Evolutionary conservation across 345 rosid genomes (phyloP).

Genomic region (Lagerstroemia speciosa): DNA sequence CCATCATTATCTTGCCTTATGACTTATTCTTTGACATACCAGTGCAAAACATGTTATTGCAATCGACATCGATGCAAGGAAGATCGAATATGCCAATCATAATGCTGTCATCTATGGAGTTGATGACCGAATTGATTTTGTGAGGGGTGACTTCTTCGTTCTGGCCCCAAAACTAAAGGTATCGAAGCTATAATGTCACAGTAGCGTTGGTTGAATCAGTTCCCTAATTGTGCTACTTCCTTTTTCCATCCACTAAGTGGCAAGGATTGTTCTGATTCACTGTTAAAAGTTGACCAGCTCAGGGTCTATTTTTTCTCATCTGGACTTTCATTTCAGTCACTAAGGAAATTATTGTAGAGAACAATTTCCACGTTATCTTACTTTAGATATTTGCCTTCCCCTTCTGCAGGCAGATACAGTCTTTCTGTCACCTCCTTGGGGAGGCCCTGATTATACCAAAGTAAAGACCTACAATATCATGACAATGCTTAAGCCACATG

Average conservation of each 20-base stretch:
- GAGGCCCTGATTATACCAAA: constrained; percentile 81
- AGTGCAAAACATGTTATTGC: constrained; percentile 73
- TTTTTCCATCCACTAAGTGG: neutral
- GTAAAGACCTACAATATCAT: constrained; percentile 50
- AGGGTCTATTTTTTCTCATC: neutral
- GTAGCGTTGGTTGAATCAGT: neutral
- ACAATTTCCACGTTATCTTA: neutral
- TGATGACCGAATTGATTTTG: constrained; percentile 63
- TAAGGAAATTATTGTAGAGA: neutral
- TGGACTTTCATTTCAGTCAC: neutral
- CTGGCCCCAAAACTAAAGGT: constrained; percentile 75
- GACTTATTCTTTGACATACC: constrained; percentile 14
- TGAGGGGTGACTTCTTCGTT: constrained; percentile 62
- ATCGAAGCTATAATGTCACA: neutral
- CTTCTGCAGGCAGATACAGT: constrained; percentile 59
- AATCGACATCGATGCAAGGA: constrained; percentile 70
- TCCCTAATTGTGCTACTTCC: neutral
- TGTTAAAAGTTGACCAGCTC: neutral
- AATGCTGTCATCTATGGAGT: constrained; percentile 83
- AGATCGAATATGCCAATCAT: constrained; percentile 67
- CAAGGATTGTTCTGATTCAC: neutral
- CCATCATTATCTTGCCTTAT: neutral
- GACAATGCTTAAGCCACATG: constrained; percentile 80
- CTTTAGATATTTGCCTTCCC: neutral
- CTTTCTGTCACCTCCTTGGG: constrained; percentile 97